These are phyloP conservation scores for Fusarium heterosporum DNA, from an alignment of 2,329 filamentous ascomycete genomes.

Conservation along the genomic window DNA sequence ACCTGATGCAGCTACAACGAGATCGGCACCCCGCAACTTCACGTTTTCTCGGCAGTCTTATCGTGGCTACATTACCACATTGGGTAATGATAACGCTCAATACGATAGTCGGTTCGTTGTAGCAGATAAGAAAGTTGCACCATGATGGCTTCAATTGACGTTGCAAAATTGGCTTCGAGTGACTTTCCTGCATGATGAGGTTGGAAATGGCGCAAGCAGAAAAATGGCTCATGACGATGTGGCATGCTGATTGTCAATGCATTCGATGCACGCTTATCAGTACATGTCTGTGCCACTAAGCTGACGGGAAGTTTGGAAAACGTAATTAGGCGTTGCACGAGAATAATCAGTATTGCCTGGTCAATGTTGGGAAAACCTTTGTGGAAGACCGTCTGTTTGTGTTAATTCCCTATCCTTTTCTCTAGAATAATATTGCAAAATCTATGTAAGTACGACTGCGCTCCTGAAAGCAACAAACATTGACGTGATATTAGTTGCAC, in stretches of 20 bases:
- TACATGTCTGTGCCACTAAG: neutral
- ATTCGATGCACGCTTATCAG: slow-evolving; percentile 8
- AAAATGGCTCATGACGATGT: neutral
- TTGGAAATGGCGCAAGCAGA: slow-evolving; percentile 1
- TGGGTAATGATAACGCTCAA: slow-evolving; percentile 24
- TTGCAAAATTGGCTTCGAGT: neutral
- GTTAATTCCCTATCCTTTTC: neutral
- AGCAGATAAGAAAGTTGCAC: slow-evolving; percentile 13
- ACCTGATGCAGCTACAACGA: neutral
- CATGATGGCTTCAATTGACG: neutral
- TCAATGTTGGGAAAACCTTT: neutral
- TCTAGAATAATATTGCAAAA: neutral
- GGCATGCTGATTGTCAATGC: neutral
- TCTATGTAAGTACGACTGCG: neutral
- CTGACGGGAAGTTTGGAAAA: neutral
- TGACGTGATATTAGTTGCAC: neutral
- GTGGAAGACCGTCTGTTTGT: neutral
- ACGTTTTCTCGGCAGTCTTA: slow-evolving; percentile 9
- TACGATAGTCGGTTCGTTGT: too few relatives aligned
- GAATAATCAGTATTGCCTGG: neutral
- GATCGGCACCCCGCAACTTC: slow-evolving; percentile 21
- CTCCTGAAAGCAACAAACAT: neutral
- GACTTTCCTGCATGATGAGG: neutral
- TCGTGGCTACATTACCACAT: slow-evolving; percentile 46
- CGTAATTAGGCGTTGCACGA: neutral